Evolutionary conservation across 73 alveolate genomes (phyloP).

Genomic region (Paramecium caudatum): DNA sequence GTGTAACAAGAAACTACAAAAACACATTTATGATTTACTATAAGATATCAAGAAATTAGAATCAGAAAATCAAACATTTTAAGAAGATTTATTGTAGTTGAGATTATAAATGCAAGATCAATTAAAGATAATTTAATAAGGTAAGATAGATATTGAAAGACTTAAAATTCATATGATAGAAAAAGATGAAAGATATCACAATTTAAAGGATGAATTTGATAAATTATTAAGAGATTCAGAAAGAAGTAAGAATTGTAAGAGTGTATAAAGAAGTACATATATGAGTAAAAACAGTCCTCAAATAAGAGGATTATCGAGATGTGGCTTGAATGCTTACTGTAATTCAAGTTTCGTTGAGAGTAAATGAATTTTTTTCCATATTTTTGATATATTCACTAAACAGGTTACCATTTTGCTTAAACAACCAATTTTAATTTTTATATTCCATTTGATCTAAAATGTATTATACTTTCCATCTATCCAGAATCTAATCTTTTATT

Average conservation of each 20-base stretch:
- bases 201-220: neutral
- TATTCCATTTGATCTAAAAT: constrained; percentile 29
- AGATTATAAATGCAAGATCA: constrained; percentile 10
- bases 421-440: constrained; percentile 9
- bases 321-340: neutral
- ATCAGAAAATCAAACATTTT: neutral
- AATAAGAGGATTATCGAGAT: neutral
- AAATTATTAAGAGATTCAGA: neutral
- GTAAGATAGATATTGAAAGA: constrained; percentile 14
- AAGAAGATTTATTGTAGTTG: neutral
- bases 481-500: constrained; percentile 56
- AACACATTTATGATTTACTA: neutral
- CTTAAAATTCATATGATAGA: neutral
- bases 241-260: neutral
- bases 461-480: constrained; percentile 52
- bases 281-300: neutral
- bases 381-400: constrained; percentile 6
- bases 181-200: neutral
- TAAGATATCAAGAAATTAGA: neutral
- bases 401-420: constrained; percentile 32
- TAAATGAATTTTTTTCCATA: constrained; percentile 52
- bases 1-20: neutral
- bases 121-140: constrained; percentile 10
- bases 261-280: neutral
- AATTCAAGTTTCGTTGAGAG: neutral